Conservation (phyloP, 768 basidiomycete genomes). For the Pulveroboletus sp. region DNA sequence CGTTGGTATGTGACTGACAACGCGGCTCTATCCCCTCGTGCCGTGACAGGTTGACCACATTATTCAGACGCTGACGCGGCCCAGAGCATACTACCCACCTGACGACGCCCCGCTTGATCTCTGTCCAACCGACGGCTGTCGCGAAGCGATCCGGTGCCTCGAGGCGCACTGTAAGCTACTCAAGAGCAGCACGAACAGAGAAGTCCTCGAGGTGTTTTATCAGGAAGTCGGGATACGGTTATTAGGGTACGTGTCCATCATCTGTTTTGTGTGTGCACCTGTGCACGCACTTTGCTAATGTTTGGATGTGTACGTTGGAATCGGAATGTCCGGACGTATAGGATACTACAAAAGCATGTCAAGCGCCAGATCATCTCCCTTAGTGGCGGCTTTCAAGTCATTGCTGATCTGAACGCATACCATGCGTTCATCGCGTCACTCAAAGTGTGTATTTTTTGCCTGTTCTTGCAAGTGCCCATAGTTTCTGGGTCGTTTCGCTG, state of each 20-base stretch:
- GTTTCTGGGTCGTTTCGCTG: not conserved
- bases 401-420: constrained; percentile 94
- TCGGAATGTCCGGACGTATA: not conserved
- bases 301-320: not conserved
- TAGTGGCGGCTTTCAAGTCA: constrained; percentile 90
- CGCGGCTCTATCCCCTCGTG: not conserved
- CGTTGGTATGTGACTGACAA: not conserved
- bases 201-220: constrained; percentile 96
- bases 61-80: constrained; percentile 73
- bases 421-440: constrained; percentile 83
- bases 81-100: constrained; percentile 86
- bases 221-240: constrained; percentile 93
- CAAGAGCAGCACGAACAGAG: constrained; percentile 90
- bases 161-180: constrained; percentile 88
- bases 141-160: constrained; percentile 84
- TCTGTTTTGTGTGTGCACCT: not conserved
- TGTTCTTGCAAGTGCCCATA: not conserved
- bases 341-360: constrained; percentile 89
- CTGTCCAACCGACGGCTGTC: constrained; percentile 81
- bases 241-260: constrained; percentile 53
- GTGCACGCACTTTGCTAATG: not conserved
- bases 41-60: constrained; percentile 81
- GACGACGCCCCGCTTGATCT: constrained; percentile 78
- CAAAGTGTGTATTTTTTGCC: constrained; percentile 48
- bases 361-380: constrained; percentile 97